phyloP scores from a whole-genome alignment of 2,329 filamentous ascomycete genomes.

The Drechslerella coelobrocha region DNA sequence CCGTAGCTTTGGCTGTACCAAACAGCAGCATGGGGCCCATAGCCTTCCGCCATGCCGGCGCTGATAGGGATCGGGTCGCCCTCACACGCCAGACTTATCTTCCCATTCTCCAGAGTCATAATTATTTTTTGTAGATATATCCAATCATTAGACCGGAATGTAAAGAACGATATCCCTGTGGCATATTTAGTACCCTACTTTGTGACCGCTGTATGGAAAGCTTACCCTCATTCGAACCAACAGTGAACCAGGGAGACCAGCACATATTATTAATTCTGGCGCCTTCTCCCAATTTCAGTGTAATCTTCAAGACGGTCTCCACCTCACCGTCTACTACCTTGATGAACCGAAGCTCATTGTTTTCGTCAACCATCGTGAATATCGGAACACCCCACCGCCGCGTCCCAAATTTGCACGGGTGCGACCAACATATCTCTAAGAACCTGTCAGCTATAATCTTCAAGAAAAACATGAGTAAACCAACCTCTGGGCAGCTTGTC shows the following conservation, averaged over 20 bases:
- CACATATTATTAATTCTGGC: conserved; percentile 27
- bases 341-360: conserved; percentile 34
- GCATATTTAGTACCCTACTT: background rate
- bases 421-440: conserved; percentile 47
- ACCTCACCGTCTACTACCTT: conserved; percentile 39
- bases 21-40: conserved; percentile 32
- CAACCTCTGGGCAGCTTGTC: conserved; percentile 44
- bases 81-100: background rate
- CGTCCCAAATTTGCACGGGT: conserved; percentile 30
- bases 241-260: conserved; percentile 46
- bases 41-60: conserved; percentile 19
- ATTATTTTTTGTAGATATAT: conserved; percentile 30
- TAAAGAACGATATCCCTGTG: conserved; percentile 31
- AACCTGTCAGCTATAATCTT: background rate
- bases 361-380: conserved; percentile 41
- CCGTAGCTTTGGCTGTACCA: conserved; percentile 35
- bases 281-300: conserved; percentile 6
- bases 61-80: conserved; percentile 12
- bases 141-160: conserved; percentile 8
- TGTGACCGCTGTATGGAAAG: background rate
- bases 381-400: conserved; percentile 38
- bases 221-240: conserved; percentile 26
- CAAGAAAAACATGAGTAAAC: background rate
- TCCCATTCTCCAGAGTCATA: background rate
- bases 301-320: conserved; percentile 19